These are phyloP conservation scores for Camelina sativa DNA, from an alignment of 345 rosid species.

Conservation along the genomic window DNA sequence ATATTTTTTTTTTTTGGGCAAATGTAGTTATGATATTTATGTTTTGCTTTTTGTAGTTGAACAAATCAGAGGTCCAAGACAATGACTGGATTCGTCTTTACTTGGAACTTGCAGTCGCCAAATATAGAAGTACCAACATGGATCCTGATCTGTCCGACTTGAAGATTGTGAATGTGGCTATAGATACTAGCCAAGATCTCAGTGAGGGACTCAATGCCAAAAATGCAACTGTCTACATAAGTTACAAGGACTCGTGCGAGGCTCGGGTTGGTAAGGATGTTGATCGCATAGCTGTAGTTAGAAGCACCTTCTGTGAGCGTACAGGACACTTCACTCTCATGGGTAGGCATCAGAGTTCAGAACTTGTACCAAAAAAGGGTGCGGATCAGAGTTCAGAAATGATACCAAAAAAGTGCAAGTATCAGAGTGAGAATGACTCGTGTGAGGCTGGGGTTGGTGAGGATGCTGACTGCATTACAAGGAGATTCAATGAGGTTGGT, in stretches of 20 bases:
- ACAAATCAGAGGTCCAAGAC: background rate
- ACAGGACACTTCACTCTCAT: background rate
- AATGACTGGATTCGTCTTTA: background rate
- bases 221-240: background rate
- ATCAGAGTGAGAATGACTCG: background rate
- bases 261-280: background rate
- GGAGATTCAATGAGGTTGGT: background rate
- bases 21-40: background rate
- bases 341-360: background rate
- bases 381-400: background rate
- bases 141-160: background rate
- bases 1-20: no score
- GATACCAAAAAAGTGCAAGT: background rate
- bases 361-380: background rate
- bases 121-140: background rate
- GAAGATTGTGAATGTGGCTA: background rate
- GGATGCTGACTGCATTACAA: background rate
- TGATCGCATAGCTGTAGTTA: background rate
- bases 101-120: slow-evolving; percentile 10
- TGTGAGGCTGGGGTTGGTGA: background rate
- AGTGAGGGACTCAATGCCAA: slow-evolving; percentile 11
- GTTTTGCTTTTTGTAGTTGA: slow-evolving; percentile 3
- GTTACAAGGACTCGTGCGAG: no score
- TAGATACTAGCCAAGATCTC: no score
- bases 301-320: background rate